Conservation (phyloP, 108 stramenopile genomes). For the Mayamaea pseudoterrestris region DNA sequence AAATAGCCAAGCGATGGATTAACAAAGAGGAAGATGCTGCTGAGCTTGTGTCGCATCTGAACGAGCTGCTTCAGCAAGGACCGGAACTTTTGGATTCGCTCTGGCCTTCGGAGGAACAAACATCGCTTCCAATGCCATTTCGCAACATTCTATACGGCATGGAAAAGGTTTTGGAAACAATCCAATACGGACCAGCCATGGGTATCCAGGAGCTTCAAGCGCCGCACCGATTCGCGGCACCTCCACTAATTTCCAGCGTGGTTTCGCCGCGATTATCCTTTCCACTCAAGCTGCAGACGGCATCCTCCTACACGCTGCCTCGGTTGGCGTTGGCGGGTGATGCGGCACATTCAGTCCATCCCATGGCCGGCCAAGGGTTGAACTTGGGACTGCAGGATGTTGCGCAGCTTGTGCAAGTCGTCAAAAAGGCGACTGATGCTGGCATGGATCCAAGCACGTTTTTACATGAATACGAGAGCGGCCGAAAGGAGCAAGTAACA, state of each 20-base stretch:
- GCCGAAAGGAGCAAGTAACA: conserved; percentile 19
- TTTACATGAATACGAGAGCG: conserved; percentile 22
- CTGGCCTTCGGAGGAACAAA: conserved; percentile 2
- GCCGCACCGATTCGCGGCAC: conserved; percentile 9
- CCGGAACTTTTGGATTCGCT: conserved; percentile 38
- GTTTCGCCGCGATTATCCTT: conserved; percentile 29
- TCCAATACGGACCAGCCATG: conserved; percentile 40
- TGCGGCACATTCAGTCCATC: conserved; percentile 95
- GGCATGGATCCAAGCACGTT: conserved; percentile 57
- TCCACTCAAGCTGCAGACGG: conserved; percentile 37
- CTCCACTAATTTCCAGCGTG: conserved; percentile 20
- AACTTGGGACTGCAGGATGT: conserved; percentile 92
- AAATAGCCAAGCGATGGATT: conserved; percentile 27
- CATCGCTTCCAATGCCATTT: conserved; percentile 5
- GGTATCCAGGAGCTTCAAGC: conserved; percentile 14
- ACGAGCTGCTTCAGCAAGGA: conserved; percentile 48
- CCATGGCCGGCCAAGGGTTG: conserved; percentile 95
- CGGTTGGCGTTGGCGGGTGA: conserved; percentile 83
- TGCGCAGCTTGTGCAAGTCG: conserved; percentile 23
- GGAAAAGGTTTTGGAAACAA: conserved; percentile 29
- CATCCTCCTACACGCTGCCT: conserved; percentile 20
- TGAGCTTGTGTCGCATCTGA: conserved; percentile 29
- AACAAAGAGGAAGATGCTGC: conserved; percentile 21
- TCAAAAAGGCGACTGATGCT: conserved; percentile 42
- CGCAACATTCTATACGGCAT: conserved; percentile 26